Conservation (phyloP, 768 basidiomycete species). For the Lactarius sp. region DNA sequence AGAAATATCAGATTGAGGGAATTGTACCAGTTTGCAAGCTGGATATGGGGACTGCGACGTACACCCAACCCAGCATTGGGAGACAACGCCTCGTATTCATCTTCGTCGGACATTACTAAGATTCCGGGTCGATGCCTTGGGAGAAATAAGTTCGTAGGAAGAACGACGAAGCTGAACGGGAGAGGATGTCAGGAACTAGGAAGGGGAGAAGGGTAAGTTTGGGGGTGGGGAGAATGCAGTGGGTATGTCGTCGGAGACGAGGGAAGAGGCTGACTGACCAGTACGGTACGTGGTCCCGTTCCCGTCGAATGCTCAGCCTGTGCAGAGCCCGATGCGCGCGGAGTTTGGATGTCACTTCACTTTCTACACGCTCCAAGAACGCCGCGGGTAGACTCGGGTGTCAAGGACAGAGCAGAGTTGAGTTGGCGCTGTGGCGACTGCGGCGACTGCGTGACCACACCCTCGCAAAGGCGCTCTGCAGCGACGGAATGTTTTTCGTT, state of each 20-base stretch:
- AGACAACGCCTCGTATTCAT: constrained; percentile 63
- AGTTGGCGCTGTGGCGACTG: background rate
- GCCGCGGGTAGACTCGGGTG: background rate
- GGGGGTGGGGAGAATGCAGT: background rate
- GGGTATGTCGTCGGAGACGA: background rate
- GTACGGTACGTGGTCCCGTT: background rate
- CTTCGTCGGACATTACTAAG: constrained; percentile 43
- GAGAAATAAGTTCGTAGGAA: background rate
- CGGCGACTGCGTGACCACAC: background rate
- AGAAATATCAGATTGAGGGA: constrained; percentile 18
- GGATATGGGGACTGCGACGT: constrained; percentile 28
- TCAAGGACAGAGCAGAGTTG: background rate
- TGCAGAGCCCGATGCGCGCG: background rate
- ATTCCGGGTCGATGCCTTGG: background rate
- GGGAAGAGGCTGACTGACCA: background rate
- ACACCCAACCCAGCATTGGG: constrained; percentile 77
- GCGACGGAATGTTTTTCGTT: background rate
- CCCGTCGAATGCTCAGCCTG: background rate
- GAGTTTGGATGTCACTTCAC: background rate
- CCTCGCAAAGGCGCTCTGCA: background rate
- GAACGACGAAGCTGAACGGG: background rate
- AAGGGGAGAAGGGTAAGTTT: background rate
- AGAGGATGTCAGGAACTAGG: background rate
- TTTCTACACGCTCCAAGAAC: background rate
- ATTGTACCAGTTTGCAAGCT: background rate